Evolutionary conservation across 2,329 filamentous ascomycete genomes (phyloP), one percentile per base, ranked within the genome.

Genomic region (Penicillium sp.): DNA sequence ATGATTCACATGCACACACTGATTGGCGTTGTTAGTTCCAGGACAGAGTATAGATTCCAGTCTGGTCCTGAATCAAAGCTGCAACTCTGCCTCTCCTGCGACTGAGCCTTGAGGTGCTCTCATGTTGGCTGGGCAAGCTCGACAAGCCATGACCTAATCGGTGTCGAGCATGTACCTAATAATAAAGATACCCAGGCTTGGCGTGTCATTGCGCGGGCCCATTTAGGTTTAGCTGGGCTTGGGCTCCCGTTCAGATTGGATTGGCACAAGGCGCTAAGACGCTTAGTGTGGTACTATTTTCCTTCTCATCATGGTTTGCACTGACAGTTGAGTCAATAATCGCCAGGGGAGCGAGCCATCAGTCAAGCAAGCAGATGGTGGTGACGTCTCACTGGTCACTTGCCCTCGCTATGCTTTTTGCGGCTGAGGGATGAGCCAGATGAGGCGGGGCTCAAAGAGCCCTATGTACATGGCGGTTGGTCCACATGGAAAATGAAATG

Each of bases 401-500:
- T 47, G 31, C 46, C 44, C 30, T 52, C 13, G 47, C 19, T 23
- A 41, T 57, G 45, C 35, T 21, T 29, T 48, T 51, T 62, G 60
- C 60, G 55, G 60, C 60, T 62, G 55, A 62, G 55, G 55, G 29
- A 48, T 58, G 54, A 58, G 48, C 44, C 44, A 30, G 35, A 58
- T 29, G 49, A 53, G 26, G 55, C 56, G 60, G 60, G 60, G 55
- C 49, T n/a, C 21, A 13, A 58, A 50, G 45, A 55, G 38, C 44
- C 45, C 23, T 53, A 55, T 17, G 31, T n/a, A 51, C 21, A 49
- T n/a, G 23, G 38, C 45, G 51, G 31, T 49, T 62, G 45, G 55
- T 58, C 55, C 31, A 58, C 55, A 55, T 62, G 55, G 45, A 29
- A 26, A 15, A 31, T 50, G 26, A 23, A 55, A 58, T 55, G 45